Evolutionary conservation across 371 early-diverging fungal genomes (phyloP).

Genomic region (Thermomucor indicae-seudaticae): DNA sequence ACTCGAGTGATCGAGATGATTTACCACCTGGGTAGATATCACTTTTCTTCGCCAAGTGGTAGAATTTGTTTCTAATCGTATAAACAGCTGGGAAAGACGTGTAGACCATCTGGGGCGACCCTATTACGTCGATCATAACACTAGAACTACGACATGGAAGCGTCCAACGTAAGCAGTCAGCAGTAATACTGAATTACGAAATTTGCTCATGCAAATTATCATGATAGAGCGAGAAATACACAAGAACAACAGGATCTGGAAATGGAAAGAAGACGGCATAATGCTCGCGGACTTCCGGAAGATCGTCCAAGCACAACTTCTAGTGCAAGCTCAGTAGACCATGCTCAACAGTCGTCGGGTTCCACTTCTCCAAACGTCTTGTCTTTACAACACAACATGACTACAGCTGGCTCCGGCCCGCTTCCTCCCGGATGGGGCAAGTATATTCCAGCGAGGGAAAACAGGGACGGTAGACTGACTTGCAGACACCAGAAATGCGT

Average conservation of each 20-base stretch:
- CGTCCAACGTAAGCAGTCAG: constrained; percentile 49
- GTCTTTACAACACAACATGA: constrained; percentile 50
- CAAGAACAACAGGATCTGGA: constrained; percentile 58
- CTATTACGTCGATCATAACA: constrained; percentile 75
- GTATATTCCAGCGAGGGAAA: background rate
- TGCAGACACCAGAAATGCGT: constrained; percentile 49
- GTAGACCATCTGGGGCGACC: constrained; percentile 63
- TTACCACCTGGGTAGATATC: constrained; percentile 69
- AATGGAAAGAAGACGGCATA: constrained; percentile 70
- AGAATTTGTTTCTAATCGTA: background rate
- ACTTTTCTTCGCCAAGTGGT: constrained; percentile 9
- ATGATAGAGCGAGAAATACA: constrained; percentile 33
- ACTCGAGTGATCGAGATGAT: constrained; percentile 42
- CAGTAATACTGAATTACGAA: background rate
- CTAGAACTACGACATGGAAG: constrained; percentile 70
- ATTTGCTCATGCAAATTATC: constrained; percentile 4
- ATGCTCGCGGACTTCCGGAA: constrained; percentile 79
- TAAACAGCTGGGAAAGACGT: constrained; percentile 66
- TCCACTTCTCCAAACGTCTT: constrained; percentile 29
- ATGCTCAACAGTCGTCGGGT: constrained; percentile 5
- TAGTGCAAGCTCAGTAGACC: background rate
- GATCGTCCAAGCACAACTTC: constrained; percentile 28
- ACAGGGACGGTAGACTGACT: background rate
- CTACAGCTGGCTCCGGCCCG: constrained; percentile 76
- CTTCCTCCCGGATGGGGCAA: constrained; percentile 92